Evolutionary conservation across 192 early-diverging fungal species (phyloP).

Genomic region (Mortierella hygrophila): DNA sequence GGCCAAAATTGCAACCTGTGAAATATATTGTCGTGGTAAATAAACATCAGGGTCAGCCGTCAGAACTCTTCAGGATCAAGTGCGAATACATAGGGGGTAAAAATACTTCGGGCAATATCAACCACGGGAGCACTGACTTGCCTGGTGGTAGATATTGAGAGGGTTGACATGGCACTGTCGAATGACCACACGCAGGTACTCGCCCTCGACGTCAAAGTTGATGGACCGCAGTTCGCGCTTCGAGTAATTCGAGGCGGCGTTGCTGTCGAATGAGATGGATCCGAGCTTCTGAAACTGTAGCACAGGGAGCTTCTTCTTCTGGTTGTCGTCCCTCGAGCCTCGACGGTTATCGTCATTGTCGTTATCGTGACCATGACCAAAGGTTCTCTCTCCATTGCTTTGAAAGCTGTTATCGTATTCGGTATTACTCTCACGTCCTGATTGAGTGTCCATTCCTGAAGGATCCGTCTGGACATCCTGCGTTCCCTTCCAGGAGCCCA

Average conservation of each 20-base stretch:
- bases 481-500: slow-evolving; percentile 62
- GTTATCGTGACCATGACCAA: slow-evolving; percentile 13
- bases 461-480: slow-evolving; percentile 33
- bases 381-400: not conserved
- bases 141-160: slow-evolving; percentile 84
- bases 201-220: slow-evolving; percentile 74
- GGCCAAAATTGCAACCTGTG: slow-evolving; percentile 73
- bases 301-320: slow-evolving; percentile 38
- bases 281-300: slow-evolving; percentile 60
- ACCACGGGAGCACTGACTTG: slow-evolving; percentile 20
- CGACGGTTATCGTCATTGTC: slow-evolving; percentile 22
- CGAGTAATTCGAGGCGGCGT: slow-evolving; percentile 69
- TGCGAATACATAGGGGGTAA: not conserved
- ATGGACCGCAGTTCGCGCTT: slow-evolving; percentile 84
- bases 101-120: not conserved
- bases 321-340: slow-evolving; percentile 5
- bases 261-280: slow-evolving; percentile 77
- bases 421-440: slow-evolving; percentile 2
- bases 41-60: not conserved
- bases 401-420: slow-evolving; percentile 7
- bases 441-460: slow-evolving; percentile 11
- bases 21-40: not conserved
- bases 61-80: not conserved
- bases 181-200: slow-evolving; percentile 76
- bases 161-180: slow-evolving; percentile 78